Base-by-base conservation (phyloP, 2,329 filamentous ascomycete genomes). In the Amylocarpus encephaloides region DNA sequence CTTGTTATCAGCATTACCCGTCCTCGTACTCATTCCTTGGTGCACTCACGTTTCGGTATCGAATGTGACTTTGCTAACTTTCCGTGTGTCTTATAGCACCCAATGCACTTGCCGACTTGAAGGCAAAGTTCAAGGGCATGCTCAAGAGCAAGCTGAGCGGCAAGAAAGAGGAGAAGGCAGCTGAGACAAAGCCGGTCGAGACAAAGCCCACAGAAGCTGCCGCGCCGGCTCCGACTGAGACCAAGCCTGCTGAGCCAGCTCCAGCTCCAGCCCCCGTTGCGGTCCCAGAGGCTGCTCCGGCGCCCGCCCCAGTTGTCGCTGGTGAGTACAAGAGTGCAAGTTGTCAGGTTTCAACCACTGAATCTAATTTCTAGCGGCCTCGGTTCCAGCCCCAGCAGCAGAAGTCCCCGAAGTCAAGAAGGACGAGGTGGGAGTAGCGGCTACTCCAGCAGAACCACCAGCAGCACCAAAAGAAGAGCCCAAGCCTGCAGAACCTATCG, bases 41-140 rank as follows among this genome's bases (percentile, higher is more conserved):
- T 26, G 22, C 22, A 26, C 22, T 4, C 7, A 26, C 22, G 7
- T 4, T 4, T 7, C 7, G 7, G 22, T 11, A 1, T 29, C 50
- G n/a, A 30, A 18, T 26, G 3, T 33, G 22, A 13, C 19, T 49
- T 22, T 52, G 50, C 55, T 58, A 50, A 58, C 48, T 3, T 13
- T 22, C 32, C 29, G 30, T 42, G 39, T 32, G 44, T 33, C 13
- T 2, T 35, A 30, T 41, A 66, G 64, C 64, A 55, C 62, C 64
- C 50, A 65, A 64, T 40, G 58, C 61, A 22, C 30, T 66, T 30
- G 44, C 51, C 13, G 51, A 57, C 40, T 43, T 66, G 48, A 66
- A 64, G 61, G 55, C 58, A 41, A 65, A 60, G 53, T 36, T 64
- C 52, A 66, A 66, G 64, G 38, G 52, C 42, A 29, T 65, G 22